A percentile compares a stretch with the other conserved stretches of the same genome.
Evolutionary conservation across 2,329 filamentous ascomycete species (phyloP).

Genomic region (Fusarium sp.): DNA sequence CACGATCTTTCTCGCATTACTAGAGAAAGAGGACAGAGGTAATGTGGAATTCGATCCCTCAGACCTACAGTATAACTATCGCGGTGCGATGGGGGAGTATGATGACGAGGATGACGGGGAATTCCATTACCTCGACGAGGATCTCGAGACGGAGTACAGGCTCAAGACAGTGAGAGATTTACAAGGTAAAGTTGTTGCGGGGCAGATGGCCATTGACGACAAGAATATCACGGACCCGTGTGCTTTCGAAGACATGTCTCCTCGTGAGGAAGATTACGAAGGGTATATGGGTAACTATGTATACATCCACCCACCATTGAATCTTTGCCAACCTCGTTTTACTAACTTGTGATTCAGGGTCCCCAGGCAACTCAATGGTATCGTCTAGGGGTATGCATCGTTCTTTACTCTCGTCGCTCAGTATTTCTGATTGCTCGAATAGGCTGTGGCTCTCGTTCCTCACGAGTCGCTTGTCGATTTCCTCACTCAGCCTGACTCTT

Average conservation of each 20-base stretch:
- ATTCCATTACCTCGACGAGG: conserved; percentile 24
- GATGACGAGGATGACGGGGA: conserved; percentile 6
- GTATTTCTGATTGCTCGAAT: not conserved
- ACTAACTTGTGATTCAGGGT: conserved; percentile 13
- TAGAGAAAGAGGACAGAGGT: conserved; percentile 45
- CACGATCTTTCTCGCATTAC: conserved; percentile 46
- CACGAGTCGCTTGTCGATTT: conserved; percentile 25
- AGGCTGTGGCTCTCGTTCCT: conserved; percentile 36
- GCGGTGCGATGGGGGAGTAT: not conserved
- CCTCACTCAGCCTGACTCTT: not conserved
- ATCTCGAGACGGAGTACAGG: conserved; percentile 8
- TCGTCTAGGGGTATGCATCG: conserved; percentile 28
- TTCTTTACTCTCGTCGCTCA: not conserved
- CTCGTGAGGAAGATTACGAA: conserved; percentile 38
- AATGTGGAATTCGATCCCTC: not conserved
- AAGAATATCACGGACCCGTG: conserved; percentile 35
- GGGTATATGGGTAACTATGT: conserved; percentile 45
- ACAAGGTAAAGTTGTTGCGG: conserved; percentile 29
- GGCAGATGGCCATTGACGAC: not conserved
- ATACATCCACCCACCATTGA: not conserved
- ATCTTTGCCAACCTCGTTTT: not conserved
- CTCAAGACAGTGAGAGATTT: conserved; percentile 44
- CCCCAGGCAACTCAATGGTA: conserved; percentile 42
- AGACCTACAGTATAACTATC: not conserved
- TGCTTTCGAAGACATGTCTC: conserved; percentile 28